Conservation (phyloP, 345 rosid genomes). For the Leavenworthia alabamica region DNA sequence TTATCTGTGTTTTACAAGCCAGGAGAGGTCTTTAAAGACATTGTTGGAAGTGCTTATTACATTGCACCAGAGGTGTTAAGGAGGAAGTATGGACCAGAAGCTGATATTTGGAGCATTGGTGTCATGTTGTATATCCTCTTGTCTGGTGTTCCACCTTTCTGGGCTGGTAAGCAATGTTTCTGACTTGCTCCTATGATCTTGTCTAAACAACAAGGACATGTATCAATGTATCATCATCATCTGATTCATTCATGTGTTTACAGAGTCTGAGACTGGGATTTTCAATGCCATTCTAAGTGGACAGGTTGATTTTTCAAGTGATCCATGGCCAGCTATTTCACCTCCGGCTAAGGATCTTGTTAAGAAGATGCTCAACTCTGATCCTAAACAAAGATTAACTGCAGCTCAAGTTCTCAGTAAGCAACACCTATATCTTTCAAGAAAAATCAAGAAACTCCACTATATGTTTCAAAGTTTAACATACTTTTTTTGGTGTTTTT, state of each 20-base stretch:
- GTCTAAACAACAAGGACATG: not conserved
- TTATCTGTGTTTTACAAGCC: constrained; percentile 89
- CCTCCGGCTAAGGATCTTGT: constrained; percentile 87
- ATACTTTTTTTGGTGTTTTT: not conserved
- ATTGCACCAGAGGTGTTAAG: constrained; percentile 93
- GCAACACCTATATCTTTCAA: not conserved
- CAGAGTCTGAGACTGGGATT: constrained; percentile 91
- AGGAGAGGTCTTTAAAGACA: constrained; percentile 83
- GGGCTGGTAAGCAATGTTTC: constrained; percentile 65
- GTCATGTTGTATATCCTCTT: constrained; percentile 92
- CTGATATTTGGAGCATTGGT: constrained; percentile 93
- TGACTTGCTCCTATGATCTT: not conserved
- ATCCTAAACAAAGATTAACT: constrained; percentile 81
- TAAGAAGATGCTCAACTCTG: constrained; percentile 75
- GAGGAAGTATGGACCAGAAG: constrained; percentile 87
- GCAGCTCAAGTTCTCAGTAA: constrained; percentile 87
- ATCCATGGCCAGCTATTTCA: constrained; percentile 95
- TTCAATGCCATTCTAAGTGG: constrained; percentile 87
- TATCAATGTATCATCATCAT: no score
- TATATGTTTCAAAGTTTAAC: not conserved
- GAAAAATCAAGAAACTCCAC: not conserved
- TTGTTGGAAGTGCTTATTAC: constrained; percentile 93
- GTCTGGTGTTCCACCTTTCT: constrained; percentile 89
- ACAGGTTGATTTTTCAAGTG: constrained; percentile 69
- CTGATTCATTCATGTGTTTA: not conserved